phyloP scores from a whole-genome alignment of 441 rosid genomes.

The Jatropha podagrica region DNA sequence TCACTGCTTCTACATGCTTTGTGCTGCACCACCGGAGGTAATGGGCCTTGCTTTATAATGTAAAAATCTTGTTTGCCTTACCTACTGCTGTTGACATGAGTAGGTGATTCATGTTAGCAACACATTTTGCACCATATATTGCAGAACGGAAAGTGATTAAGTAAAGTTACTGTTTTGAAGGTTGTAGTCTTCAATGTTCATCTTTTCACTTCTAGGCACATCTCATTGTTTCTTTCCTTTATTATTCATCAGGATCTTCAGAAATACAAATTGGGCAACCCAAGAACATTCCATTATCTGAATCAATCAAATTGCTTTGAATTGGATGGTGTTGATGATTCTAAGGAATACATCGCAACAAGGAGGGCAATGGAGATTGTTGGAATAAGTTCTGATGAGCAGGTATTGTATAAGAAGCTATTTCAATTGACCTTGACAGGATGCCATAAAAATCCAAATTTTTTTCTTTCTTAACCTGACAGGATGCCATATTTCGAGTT shows the following conservation, averaged over 20 bases:
- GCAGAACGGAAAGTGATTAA: not conserved
- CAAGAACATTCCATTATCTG: slow-evolving; percentile 85
- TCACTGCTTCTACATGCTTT: slow-evolving; percentile 99
- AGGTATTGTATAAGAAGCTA: slow-evolving; percentile 48
- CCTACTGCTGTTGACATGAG: not conserved
- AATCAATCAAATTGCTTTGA: slow-evolving; percentile 89
- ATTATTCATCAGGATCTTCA: slow-evolving; percentile 58
- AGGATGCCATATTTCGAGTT: slow-evolving; percentile 90
- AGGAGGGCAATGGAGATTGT: slow-evolving; percentile 94
- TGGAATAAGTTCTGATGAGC: slow-evolving; percentile 83
- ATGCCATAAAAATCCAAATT: slow-evolving; percentile 2
- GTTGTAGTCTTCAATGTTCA: slow-evolving; percentile 5
- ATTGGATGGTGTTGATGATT: slow-evolving; percentile 82
- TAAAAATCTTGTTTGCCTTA: not conserved
- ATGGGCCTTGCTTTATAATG: slow-evolving; percentile 19
- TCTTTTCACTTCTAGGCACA: slow-evolving; percentile 13
- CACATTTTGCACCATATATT: not conserved
- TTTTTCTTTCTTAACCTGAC: slow-evolving; percentile 22
- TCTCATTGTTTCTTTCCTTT: slow-evolving; percentile 17
- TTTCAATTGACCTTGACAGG: not conserved
- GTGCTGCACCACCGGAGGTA: slow-evolving; percentile 95
- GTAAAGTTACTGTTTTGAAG: slow-evolving; percentile 3
- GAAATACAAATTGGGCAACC: slow-evolving; percentile 69
- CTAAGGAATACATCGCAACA: slow-evolving; percentile 79
- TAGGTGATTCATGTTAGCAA: not conserved